phyloP scores from a whole-genome alignment of 192 early-diverging fungal genomes.

The Backusella westeae region DNA sequence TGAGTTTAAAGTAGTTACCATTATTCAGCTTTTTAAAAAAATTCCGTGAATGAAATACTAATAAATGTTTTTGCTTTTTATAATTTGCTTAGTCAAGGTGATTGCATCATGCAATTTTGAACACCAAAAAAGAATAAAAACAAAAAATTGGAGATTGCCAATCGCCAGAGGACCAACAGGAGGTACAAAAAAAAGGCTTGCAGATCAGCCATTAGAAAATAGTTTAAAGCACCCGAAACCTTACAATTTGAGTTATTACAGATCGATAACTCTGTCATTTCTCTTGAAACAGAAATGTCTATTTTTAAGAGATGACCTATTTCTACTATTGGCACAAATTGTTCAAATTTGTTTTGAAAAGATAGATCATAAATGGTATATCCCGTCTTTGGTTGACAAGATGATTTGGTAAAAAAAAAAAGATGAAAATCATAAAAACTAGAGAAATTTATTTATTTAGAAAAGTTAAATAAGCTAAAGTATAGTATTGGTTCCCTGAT shows the following conservation, averaged over 20 bases:
- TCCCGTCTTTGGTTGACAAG: neutral
- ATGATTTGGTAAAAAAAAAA: neutral
- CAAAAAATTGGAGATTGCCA: neutral
- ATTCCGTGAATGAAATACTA: neutral
- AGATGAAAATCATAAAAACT: too few species aligned
- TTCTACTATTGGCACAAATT: conserved; percentile 5
- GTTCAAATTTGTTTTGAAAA: neutral
- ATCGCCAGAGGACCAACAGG: neutral
- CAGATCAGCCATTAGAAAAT: neutral
- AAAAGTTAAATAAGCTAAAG: neutral
- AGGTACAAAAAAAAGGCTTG: neutral
- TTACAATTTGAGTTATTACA: neutral
- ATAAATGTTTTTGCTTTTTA: neutral
- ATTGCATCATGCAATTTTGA: neutral
- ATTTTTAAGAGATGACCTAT: neutral
- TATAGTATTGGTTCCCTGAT: neutral
- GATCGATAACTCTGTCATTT: neutral
- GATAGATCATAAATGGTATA: neutral
- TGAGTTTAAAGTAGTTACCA: neutral
- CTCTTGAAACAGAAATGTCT: neutral
- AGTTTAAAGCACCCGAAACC: neutral
- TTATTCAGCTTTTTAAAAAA: neutral
- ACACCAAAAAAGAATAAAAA: neutral
- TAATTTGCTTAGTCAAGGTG: neutral
- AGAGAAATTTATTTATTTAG: neutral